Evolutionary conservation across 805 yeast species (phyloP).

Genomic region (Blastobotrys mokoenaii): DNA sequence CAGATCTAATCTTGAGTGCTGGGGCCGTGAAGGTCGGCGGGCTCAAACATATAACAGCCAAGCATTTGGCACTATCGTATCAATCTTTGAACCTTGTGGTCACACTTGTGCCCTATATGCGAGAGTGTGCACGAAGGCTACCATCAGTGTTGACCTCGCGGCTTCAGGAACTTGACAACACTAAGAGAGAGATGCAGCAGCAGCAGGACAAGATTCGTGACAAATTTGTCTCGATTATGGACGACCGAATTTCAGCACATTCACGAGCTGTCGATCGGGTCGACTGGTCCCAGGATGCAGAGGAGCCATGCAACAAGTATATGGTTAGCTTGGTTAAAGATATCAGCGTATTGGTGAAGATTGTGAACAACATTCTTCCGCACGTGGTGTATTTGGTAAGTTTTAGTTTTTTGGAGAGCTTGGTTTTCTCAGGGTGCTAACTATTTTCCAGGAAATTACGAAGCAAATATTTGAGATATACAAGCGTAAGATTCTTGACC

Average conservation of each 20-base stretch:
- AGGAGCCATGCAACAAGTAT: constrained; percentile 44
- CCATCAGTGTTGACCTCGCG: constrained; percentile 16
- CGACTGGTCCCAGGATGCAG: constrained; percentile 41
- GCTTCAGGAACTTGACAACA: constrained; percentile 30
- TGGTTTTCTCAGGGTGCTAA: constrained; percentile 29
- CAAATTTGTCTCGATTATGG: constrained; percentile 63
- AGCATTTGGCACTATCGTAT: constrained; percentile 58
- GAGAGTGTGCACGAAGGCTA: constrained; percentile 27
- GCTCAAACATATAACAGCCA: constrained; percentile 62
- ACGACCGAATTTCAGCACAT: constrained; percentile 49
- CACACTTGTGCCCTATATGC: constrained; percentile 30
- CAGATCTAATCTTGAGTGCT: constrained; percentile 59
- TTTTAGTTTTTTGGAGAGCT: constrained; percentile 31
- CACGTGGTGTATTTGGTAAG: constrained; percentile 35
- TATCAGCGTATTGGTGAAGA: constrained; percentile 53
- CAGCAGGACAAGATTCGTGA: constrained; percentile 57
- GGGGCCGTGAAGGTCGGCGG: constrained; percentile 64
- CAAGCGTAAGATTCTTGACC: constrained; percentile 46
- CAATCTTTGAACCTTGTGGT: constrained; percentile 51
- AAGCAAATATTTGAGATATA: constrained; percentile 40
- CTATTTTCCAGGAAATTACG: constrained; percentile 21
- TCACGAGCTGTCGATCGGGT: constrained; percentile 38
- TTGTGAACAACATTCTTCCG: constrained; percentile 50
- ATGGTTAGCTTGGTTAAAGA: constrained; percentile 63
- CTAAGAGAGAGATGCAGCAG: constrained; percentile 39